Evolutionary conservation across 2,329 filamentous ascomycete species (phyloP).

Genomic region (Calonectria crousiana): DNA sequence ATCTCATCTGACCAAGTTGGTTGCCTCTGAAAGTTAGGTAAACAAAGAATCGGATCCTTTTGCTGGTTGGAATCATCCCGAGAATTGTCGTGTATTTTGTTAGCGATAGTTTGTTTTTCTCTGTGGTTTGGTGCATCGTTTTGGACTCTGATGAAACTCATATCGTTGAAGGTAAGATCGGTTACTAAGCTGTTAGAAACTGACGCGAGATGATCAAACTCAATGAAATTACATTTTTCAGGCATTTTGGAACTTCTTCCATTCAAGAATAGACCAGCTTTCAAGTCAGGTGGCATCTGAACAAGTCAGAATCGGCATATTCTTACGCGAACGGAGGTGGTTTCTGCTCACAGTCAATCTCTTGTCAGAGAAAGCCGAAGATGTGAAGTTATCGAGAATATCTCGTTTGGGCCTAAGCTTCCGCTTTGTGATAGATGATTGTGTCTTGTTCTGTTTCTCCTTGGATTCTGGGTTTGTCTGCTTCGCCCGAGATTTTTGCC

Average conservation of each 20-base stretch:
- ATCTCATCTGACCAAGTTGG: not conserved
- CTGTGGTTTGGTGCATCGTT: constrained; percentile 28
- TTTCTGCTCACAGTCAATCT: constrained; percentile 46
- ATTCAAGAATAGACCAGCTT: constrained; percentile 50
- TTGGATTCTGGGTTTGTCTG: not conserved
- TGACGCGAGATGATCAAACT: not conserved
- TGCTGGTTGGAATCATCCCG: not conserved
- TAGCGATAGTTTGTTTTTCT: not conserved
- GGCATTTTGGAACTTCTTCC: constrained; percentile 40
- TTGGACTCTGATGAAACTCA: constrained; percentile 54
- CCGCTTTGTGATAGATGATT: constrained; percentile 40
- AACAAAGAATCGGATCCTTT: not conserved
- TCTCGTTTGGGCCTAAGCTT: constrained; percentile 54
- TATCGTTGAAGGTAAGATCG: constrained; percentile 66
- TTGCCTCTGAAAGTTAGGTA: not conserved
- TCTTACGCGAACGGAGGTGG: not conserved
- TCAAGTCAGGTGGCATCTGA: constrained; percentile 49
- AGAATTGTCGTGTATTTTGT: constrained; percentile 32
- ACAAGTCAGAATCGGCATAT: not conserved
- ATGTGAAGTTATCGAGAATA: constrained; percentile 68
- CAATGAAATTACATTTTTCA: constrained; percentile 31
- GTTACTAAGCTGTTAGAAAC: constrained; percentile 51
- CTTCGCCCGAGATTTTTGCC: constrained; percentile 19
- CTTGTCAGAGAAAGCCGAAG: constrained; percentile 61
- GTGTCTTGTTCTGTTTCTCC: constrained; percentile 15